Evolutionary conservation across 2,329 filamentous ascomycete species (phyloP).

Genomic region (Tolypocladium ovalisporum): DNA sequence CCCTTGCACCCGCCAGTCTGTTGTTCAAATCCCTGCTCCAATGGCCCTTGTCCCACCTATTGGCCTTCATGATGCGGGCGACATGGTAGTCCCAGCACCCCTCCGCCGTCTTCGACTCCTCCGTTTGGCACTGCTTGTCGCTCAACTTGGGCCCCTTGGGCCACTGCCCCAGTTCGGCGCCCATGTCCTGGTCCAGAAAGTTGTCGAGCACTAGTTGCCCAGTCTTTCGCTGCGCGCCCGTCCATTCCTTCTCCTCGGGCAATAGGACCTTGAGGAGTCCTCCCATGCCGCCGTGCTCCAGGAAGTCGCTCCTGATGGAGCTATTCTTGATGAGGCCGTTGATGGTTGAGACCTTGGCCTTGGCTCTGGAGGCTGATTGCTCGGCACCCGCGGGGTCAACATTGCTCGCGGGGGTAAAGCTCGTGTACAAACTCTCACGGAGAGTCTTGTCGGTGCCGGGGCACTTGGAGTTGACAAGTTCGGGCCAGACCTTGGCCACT

Average conservation of each 20-base stretch:
- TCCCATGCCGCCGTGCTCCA: conserved; percentile 41
- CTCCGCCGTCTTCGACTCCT: conserved; percentile 24
- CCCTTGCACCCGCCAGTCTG: conserved; percentile 21
- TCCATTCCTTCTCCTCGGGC: conserved; percentile 35
- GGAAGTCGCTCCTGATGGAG: conserved; percentile 42
- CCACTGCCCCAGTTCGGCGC: conserved; percentile 47
- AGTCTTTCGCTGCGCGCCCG: conserved; percentile 39
- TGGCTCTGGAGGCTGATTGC: conserved; percentile 16
- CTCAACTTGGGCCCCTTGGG: conserved; percentile 26
- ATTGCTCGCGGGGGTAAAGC: conserved; percentile 22
- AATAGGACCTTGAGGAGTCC: conserved; percentile 42
- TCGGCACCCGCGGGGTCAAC: conserved; percentile 11
- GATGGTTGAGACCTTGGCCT: conserved; percentile 37
- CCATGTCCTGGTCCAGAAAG: conserved; percentile 56
- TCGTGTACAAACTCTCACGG: conserved; percentile 27
- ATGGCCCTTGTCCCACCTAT: conserved; percentile 23
- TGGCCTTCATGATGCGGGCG: conserved; percentile 23
- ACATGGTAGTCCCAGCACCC: conserved; percentile 51
- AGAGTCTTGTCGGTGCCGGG: conserved; percentile 16
- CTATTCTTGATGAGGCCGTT: conserved; percentile 45
- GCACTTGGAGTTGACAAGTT: conserved; percentile 28
- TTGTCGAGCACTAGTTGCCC: conserved; percentile 51
- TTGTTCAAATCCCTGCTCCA: conserved; percentile 35
- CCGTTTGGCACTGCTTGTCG: conserved; percentile 24
- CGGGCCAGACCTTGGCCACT: conserved; percentile 36